A percentile compares a stretch with the other conserved stretches of the same genome.
phyloP scores from a whole-genome alignment of 176 grass and related monocot genomes.

The Musa beccarii region DNA sequence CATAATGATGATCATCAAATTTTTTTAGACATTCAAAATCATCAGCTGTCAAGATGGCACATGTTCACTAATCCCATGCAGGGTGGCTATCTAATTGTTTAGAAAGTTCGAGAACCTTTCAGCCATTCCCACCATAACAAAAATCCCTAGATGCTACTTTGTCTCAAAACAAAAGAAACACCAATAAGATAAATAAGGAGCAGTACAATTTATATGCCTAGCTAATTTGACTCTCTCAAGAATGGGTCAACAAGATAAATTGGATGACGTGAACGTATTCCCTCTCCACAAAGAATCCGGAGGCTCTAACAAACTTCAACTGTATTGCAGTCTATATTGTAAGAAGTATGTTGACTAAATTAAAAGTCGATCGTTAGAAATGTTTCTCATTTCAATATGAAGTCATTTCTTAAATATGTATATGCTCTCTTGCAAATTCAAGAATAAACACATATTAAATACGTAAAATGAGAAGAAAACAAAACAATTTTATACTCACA shows the following conservation, averaged over 20 bases:
- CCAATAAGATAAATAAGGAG: no score
- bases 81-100: neutral
- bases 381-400: neutral
- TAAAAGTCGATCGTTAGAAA: neutral
- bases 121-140: neutral
- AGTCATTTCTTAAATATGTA: neutral
- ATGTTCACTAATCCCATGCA: no score
- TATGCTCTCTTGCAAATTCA: neutral
- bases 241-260: neutral
- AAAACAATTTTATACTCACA: constrained; percentile 35
- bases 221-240: neutral
- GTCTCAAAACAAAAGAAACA: no score
- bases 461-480: neutral
- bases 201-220: neutral
- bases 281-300: neutral
- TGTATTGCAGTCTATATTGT: neutral
- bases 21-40: no score
- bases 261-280: neutral
- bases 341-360: neutral
- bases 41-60: no score
- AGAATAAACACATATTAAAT: neutral
- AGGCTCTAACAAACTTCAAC: neutral
- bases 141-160: neutral
- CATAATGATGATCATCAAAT: neutral
- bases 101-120: neutral